phyloP scores from a whole-genome alignment of 2,329 filamentous ascomycete species.

The Hysterium pulicare region DNA sequence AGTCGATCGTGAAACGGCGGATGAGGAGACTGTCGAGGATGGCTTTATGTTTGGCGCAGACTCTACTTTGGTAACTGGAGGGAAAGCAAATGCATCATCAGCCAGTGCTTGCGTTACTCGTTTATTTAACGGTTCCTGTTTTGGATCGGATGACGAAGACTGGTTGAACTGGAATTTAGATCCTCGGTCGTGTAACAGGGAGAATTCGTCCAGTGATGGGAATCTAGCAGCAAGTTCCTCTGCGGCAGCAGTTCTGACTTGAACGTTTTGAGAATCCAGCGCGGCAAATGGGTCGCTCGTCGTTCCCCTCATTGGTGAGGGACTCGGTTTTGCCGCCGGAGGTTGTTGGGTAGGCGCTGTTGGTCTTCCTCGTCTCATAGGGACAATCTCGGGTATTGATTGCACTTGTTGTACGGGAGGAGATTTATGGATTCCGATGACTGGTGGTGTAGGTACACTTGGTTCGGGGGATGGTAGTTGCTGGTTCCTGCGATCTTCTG shows the following conservation, averaged over 20 bases:
- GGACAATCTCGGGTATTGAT: constrained; percentile 80
- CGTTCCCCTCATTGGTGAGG: constrained; percentile 67
- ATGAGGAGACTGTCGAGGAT: constrained; percentile 27
- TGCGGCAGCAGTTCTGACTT: constrained; percentile 47
- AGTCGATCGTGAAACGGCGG: constrained; percentile 27
- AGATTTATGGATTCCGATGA: constrained; percentile 77
- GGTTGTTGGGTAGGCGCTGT: constrained; percentile 48
- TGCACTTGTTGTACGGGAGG: constrained; percentile 69
- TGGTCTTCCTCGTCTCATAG: constrained; percentile 86
- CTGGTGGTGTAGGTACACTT: constrained; percentile 53
- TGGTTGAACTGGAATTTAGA: constrained; percentile 76
- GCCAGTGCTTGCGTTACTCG: constrained; percentile 72
- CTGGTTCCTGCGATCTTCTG: constrained; percentile 61
- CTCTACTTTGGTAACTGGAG: constrained; percentile 26
- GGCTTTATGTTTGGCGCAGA: constrained; percentile 26
- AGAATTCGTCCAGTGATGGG: constrained; percentile 89
- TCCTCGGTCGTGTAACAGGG: constrained; percentile 79
- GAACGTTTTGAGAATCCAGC: constrained; percentile 65
- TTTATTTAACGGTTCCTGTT: constrained; percentile 56
- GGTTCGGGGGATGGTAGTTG: constrained; percentile 56
- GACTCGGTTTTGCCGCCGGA: constrained; percentile 52
- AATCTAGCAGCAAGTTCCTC: constrained; percentile 86
- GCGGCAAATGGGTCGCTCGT: constrained; percentile 85
- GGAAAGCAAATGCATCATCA: constrained; percentile 74
- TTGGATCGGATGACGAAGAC: constrained; percentile 45